Base-by-base conservation (phyloP, 768 basidiomycete genomes). In the Tulasnella sp. region DNA sequence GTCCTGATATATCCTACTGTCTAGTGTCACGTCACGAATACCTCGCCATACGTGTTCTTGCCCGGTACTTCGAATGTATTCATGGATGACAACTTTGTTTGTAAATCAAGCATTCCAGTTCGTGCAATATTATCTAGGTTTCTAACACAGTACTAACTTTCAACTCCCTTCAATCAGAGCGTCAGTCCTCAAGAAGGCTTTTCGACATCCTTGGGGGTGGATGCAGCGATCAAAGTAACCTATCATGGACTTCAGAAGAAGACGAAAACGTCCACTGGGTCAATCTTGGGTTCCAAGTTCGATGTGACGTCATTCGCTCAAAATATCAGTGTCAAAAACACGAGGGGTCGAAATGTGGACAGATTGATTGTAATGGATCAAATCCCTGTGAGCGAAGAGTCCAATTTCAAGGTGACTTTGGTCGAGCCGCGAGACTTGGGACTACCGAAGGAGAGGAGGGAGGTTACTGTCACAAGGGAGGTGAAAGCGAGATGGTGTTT, bases 21-120 rank as follows among this genome's bases (percentile, higher is more conserved):
- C 12, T 20, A 55, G 54, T 55, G 54, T 35, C 54, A 55, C 43
- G 41, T 55, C 29, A 58, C 37, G 35, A 57, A 55, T 28, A 48
- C 54, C 20, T 55, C 54, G 6, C 37, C 25, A 22, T 49, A 55
- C 24, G 44, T 50, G 19, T 35, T 55, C 27, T n/a, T 55, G 16
- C 27, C 33, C 27, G 57, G 57, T 34, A 42, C 41, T 1, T 41
- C 47, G 1, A 58, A 43, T 25, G 55, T 58, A 6, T 58, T 56
- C 39, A 45, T 58, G 42, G 57, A 58, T 31, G 52, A 55, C 12
- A 53, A 52, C 45, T 58, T 58, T 37, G 50, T 56, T 41, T 56
- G 49, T 55, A 58, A 58, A 37, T 52, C 57, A 1, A 24, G 22
- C 15, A 46, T 58, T 27, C 57, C 57, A 15, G 37, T 51, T 28